These are phyloP conservation scores for Globisporangium ultimum DNA, from an alignment of 352 stramenopile genomes.

Conservation along the genomic window DNA sequence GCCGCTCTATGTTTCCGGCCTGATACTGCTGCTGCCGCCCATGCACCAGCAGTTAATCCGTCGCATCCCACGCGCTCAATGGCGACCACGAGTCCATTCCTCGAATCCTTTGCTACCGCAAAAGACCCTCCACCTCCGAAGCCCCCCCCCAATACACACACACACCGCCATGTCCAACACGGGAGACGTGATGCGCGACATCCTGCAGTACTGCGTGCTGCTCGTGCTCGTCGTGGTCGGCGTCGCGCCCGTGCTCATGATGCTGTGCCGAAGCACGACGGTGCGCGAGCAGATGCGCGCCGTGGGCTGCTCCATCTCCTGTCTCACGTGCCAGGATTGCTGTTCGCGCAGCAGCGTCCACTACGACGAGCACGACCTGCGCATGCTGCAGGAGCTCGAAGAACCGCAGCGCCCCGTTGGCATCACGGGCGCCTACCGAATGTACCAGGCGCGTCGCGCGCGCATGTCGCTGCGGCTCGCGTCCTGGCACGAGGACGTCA, in stretches of 20 bases:
- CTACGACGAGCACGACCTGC: conserved; percentile 55
- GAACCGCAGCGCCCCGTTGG: conserved; percentile 31
- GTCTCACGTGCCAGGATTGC: conserved; percentile 13
- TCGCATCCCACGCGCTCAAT: neutral
- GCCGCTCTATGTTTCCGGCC: neutral
- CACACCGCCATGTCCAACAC: conserved; percentile 6
- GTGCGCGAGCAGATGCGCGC: conserved; percentile 32
- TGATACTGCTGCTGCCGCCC: neutral
- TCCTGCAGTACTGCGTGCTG: conserved; percentile 52
- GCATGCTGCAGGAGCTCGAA: conserved; percentile 52
- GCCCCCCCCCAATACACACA: neutral
- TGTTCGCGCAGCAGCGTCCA: conserved; percentile 27
- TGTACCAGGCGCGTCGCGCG: conserved; percentile 46
- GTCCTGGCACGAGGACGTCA: conserved; percentile 67
- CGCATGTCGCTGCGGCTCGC: conserved; percentile 48
- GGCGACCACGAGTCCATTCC: neutral
- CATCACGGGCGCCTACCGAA: conserved; percentile 54
- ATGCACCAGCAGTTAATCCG: neutral
- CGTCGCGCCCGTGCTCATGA: conserved; percentile 39
- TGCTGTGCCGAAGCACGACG: conserved; percentile 39
- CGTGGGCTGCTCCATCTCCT: conserved; percentile 35
- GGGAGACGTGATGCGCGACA: conserved; percentile 22
- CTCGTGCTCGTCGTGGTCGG: conserved; percentile 35
- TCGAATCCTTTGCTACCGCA: conserved; percentile 1
- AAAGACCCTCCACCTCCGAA: neutral